These are phyloP conservation scores for Kluyveromyces starmeri DNA, from an alignment of 805 yeast genomes.

Conservation along the genomic window DNA sequence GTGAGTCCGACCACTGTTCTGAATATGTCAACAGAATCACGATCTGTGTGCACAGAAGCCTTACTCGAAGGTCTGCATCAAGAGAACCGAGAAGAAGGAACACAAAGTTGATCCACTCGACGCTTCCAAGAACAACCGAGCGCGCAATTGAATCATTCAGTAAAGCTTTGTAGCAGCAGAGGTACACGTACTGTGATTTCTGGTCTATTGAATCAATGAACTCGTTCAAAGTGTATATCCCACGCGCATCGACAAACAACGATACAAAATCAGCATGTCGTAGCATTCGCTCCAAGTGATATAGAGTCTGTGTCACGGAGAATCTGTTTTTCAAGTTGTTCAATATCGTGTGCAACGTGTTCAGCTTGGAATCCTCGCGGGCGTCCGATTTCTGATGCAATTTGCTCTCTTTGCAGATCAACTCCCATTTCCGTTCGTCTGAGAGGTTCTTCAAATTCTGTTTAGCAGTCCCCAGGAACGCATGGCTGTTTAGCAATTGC, in stretches of 20 bases:
- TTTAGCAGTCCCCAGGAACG: conserved; percentile 23
- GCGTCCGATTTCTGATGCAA: conserved; percentile 3
- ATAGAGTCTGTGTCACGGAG: conserved; percentile 11
- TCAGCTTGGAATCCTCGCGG: background rate
- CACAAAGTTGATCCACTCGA: conserved; percentile 12
- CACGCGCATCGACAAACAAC: conserved; percentile 13
- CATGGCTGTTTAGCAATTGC: conserved; percentile 16
- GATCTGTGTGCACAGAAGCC: conserved; percentile 18
- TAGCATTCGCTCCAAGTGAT: conserved; percentile 21
- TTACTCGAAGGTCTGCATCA: conserved; percentile 12
- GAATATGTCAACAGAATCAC: conserved; percentile 21
- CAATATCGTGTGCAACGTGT: conserved; percentile 5
- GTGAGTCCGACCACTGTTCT: conserved; percentile 17
- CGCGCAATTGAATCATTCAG: conserved; percentile 17
- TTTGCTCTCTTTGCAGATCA: conserved; percentile 16
- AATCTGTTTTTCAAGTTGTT: conserved; percentile 4
- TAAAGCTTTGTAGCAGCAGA: conserved; percentile 22
- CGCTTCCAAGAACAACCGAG: conserved; percentile 9
- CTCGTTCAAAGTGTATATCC: conserved; percentile 11
- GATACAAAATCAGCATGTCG: conserved; percentile 15
- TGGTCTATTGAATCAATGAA: conserved; percentile 5
- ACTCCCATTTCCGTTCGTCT: conserved; percentile 23
- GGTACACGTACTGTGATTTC: conserved; percentile 16
- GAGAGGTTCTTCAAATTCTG: conserved; percentile 17
- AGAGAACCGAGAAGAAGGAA: conserved; percentile 11